Evolutionary conservation across 1,139 yeast species (phyloP), one percentile per base, ranked within the genome.

Genomic region (Nadsonia commutata): DNA sequence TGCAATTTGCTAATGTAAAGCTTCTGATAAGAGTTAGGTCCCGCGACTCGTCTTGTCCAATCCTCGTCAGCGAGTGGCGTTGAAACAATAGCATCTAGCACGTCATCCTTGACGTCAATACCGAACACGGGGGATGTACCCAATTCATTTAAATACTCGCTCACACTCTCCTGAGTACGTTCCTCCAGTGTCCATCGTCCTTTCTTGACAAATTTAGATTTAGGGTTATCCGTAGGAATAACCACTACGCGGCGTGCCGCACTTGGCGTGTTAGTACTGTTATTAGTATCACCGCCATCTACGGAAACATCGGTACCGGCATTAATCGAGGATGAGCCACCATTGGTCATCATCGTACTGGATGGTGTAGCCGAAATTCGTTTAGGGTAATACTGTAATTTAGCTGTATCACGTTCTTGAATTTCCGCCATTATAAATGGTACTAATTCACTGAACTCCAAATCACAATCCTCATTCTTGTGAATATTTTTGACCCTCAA

Each of bases 111-210:
- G 17, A 75, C 64, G 56, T 90, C 97, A 33, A 88, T 71, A 1
- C 81, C 72, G 39, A 85, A 67, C 0, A 88, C 73, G 0, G 95
- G 85, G 0, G 90, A 78, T 21, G 64, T 43, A 20, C 49, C 40
- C 17, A 88, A 58, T 9, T 67, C 70, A 46, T 71, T 69, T 39
- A 84, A 59, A 40, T 80, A 67, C 4, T 65, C 59, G 1, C 72
- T 70, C 1, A 84, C 71, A 0, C 83, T 80, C 38, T 71, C 68
- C 49, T 73, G 71, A 0, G 94, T 76, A 47, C 74, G 78, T 48
- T 81, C 86, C 49, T 84, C 94, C 38, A 78, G 63, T 39, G 79
- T 78, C 93, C 94, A 82, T 53, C 76, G 75, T 46, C 82, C 90
- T 56, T 80, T 78, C 58, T 81, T 80, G 48, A 79, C 83, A 37